Evolutionary conservation across 306 rosid species (phyloP).

Genomic region (Trifolium fragiferum): DNA sequence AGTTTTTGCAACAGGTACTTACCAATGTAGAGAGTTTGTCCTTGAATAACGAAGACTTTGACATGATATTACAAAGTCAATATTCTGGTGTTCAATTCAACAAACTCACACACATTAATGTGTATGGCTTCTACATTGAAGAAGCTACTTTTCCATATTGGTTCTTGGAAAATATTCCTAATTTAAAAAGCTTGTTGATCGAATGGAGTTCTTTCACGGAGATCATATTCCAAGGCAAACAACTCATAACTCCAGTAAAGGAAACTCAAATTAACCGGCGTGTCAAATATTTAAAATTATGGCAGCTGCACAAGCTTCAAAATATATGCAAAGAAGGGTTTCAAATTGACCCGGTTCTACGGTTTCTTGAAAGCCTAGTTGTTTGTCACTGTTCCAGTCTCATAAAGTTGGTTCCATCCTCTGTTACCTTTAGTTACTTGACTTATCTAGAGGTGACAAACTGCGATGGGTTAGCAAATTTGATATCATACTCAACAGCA

Average conservation of each 20-base stretch:
- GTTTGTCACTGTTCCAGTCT: not conserved
- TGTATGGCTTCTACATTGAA: not conserved
- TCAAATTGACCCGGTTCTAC: not conserved
- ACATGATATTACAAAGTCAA: too few relatives aligned
- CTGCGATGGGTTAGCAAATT: conserved; percentile 1
- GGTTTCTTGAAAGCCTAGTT: not conserved
- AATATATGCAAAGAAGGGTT: not conserved
- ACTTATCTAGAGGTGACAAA: not conserved
- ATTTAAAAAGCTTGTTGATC: too few relatives aligned
- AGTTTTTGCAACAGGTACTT: not conserved
- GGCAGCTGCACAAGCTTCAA: not conserved
- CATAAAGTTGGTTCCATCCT: not conserved
- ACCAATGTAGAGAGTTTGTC: not conserved
- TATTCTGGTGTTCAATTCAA: not conserved
- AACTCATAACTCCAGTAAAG: not conserved
- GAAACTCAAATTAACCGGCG: not conserved
- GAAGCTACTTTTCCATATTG: not conserved
- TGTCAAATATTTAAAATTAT: too few relatives aligned
- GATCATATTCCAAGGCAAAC: not conserved
- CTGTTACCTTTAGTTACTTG: not conserved
- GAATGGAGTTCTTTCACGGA: not conserved
- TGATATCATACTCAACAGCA: not conserved
- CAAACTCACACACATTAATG: not conserved
- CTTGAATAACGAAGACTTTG: not conserved
- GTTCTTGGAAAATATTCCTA: not conserved